Percentiles rank a stretch among this genome's conserved stretches.
Conservation (phyloP, 2,329 filamentous ascomycete genomes). For the Neofusicoccum umdonicola region DNA sequence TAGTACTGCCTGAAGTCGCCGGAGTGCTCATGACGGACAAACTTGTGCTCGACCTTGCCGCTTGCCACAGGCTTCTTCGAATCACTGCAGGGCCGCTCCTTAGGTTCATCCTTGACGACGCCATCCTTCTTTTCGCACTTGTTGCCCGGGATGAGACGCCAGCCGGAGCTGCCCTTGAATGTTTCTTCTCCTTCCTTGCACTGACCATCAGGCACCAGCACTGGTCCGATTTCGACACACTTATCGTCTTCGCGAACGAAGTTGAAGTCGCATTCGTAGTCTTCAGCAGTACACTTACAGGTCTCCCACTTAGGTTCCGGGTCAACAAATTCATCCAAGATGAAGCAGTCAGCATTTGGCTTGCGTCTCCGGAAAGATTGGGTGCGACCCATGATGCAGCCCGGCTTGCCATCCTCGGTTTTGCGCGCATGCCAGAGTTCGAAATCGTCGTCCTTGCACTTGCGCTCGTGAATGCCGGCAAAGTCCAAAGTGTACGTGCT, state of each 20-base stretch:
- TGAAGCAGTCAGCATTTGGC: conserved; percentile 82
- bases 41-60: conserved; percentile 64
- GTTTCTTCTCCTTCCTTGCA: conserved; percentile 71
- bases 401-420: conserved; percentile 75
- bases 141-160: conserved; percentile 76
- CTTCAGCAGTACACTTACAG: conserved; percentile 77
- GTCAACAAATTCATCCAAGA: conserved; percentile 81
- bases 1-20: conserved; percentile 55
- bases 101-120: conserved; percentile 45
- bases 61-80: conserved; percentile 54
- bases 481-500: conserved; percentile 81
- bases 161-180: conserved; percentile 85
- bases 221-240: conserved; percentile 63
- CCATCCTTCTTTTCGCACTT: conserved; percentile 42
- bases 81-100: conserved; percentile 75
- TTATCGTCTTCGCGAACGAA: conserved; percentile 68
- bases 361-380: conserved; percentile 85
- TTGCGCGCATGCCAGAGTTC: conserved; percentile 85
- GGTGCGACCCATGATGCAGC: conserved; percentile 93
- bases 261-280: conserved; percentile 97
- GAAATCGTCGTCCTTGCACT: conserved; percentile 74
- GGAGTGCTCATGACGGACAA: conserved; percentile 61
- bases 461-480: conserved; percentile 71
- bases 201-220: conserved; percentile 66
- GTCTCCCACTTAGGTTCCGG: conserved; percentile 65